Evolutionary conservation across 208 protist genomes (phyloP).

Genomic region (Porcisia deanei): DNA sequence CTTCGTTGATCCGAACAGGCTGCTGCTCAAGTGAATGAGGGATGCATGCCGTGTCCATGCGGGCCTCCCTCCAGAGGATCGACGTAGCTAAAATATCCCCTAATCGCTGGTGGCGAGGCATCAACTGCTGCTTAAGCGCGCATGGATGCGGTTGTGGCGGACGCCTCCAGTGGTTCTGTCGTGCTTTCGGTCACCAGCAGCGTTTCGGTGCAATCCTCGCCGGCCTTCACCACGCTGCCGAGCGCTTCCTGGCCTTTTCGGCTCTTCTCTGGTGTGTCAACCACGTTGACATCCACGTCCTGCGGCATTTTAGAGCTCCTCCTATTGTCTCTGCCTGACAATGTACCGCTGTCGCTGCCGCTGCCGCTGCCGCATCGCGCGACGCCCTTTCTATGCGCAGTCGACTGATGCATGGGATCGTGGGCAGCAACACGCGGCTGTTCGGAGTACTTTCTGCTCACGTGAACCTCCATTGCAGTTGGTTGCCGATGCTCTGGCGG

Average conservation of each 20-base stretch:
- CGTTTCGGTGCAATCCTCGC: not conserved
- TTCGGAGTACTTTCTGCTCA: not conserved
- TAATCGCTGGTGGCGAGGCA: not conserved
- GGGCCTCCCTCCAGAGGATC: conserved; percentile 23
- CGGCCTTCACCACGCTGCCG: not conserved
- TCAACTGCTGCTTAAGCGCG: not conserved
- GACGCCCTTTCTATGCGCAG: not conserved
- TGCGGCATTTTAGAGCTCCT: not conserved
- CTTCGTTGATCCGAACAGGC: conserved; percentile 46
- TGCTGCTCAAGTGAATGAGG: conserved; percentile 31
- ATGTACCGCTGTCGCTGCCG: not conserved
- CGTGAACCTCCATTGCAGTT: not conserved
- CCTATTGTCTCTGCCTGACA: not conserved
- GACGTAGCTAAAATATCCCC: conserved; percentile 15
- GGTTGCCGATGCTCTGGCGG: conserved; percentile 1
- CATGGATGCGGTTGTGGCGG: not conserved
- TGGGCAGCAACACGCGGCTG: too few species aligned
- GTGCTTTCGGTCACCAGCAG: not conserved
- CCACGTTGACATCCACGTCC: not conserved
- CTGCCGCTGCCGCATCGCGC: not conserved
- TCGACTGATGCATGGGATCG: too few species aligned
- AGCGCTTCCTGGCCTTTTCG: not conserved
- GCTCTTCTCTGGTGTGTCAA: not conserved
- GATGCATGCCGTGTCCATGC: conserved; percentile 27
- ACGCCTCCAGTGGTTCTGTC: not conserved